phyloP scores from a whole-genome alignment of 1,284 basidiomycete species.

The Heliocybe sulcata region DNA sequence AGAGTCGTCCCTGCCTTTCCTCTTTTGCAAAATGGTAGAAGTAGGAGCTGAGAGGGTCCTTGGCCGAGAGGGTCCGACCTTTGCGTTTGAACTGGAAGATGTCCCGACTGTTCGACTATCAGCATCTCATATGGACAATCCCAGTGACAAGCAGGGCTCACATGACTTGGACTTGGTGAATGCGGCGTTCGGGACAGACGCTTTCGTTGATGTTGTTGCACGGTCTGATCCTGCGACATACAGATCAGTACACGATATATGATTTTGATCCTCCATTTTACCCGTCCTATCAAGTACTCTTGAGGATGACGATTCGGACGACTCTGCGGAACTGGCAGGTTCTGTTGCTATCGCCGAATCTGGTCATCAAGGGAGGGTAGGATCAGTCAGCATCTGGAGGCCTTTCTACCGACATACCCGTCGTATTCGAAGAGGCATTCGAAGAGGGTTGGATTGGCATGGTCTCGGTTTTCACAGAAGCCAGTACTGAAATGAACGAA shows the following conservation, averaged over 20 bases:
- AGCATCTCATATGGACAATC: not conserved
- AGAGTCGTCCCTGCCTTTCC: not conserved
- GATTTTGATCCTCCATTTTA: not conserved
- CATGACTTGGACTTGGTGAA: not conserved
- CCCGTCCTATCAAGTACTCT: not conserved
- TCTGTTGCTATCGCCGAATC: not conserved
- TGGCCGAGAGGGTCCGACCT: not conserved
- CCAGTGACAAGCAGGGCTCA: not conserved
- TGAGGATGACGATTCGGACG: not conserved
- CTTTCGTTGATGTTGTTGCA: not conserved
- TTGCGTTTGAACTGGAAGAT: not conserved
- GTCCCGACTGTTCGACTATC: not conserved
- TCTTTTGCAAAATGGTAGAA: not conserved
- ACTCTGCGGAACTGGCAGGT: not conserved
- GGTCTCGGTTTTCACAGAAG: not conserved
- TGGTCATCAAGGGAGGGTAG: too few species aligned
- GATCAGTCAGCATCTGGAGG: too few species aligned
- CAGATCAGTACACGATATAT: not conserved
- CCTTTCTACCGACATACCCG: not conserved
- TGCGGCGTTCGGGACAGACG: not conserved
- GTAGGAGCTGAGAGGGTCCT: not conserved
- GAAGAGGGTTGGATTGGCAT: not conserved
- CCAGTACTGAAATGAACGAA: too few species aligned
- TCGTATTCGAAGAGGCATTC: not conserved
- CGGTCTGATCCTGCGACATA: not conserved